Evolutionary conservation across 495 filamentous ascomycete genomes (phyloP), one percentile per base, ranked within the genome.

Genomic region (Beverwykella pulmonaria): DNA sequence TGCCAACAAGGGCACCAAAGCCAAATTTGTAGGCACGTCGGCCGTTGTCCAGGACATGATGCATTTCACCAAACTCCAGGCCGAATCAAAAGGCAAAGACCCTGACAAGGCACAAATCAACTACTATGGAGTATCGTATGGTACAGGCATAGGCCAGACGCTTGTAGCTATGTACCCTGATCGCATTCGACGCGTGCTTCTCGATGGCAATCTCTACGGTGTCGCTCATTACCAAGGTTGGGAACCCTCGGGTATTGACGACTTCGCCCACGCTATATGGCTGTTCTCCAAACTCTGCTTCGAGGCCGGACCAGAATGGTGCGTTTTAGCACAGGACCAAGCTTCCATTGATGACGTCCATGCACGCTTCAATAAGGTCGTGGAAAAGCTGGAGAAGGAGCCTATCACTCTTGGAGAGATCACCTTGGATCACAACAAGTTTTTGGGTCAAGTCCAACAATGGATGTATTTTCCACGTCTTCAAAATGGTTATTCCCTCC

Each of bases 151-250:
- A 10, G 58, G 58, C 58, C 58, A 61, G 26, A 61, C 58, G 2
- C 58, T 61, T 19, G 58, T 23, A 4, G 58, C 58, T 27, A 49
- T 61, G 41, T 52, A 61, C 46, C 58, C 58, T 25, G 26, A 61
- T 23, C 58, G 58, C 19, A 48, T 61, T 32, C 3, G 58, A 50
- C 41, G 58, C 44, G 41, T 36, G 6, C 41, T 61, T 17, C 41
- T 61, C 5, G 58, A 61, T 32, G 58, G 41, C 7, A 61, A 61
- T 19, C 9, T 50, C 3, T 52, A 61, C 44, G 58, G 22, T n/a
- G 47, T 50, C 4, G 41, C 23, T 2, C 20, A 52, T 20, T 61
- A 61, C 58, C 41, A 61, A 34, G 58, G 58, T 19, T 61, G 12
- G 12, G 17, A 30, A 2, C 46, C 58, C n/a, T 29, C 58, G 1